A percentile compares a stretch with the other conserved stretches of the same genome.
Evolutionary conservation across 2,329 filamentous ascomycete species (phyloP).

Genomic region (Curvularia lunata): DNA sequence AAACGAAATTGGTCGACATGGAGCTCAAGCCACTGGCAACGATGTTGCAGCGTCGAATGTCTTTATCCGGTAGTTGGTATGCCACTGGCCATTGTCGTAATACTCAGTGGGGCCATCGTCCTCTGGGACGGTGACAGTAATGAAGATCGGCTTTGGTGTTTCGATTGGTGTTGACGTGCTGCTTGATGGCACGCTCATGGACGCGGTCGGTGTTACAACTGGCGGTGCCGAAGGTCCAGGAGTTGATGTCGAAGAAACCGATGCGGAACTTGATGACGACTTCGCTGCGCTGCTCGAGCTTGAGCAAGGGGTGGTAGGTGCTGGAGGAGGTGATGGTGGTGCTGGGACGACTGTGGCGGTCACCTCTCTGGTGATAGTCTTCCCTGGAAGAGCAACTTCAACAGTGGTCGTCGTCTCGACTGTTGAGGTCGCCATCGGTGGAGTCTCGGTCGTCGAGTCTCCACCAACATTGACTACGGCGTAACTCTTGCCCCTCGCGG

Average conservation of each 20-base stretch:
- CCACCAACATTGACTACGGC: constrained; percentile 51
- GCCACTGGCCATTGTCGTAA: constrained; percentile 56
- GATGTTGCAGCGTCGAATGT: constrained; percentile 28
- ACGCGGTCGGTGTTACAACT: constrained; percentile 17
- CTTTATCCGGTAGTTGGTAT: constrained; percentile 52
- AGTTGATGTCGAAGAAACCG: constrained; percentile 6
- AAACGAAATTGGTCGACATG: not conserved
- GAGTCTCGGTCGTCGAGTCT: constrained; percentile 31
- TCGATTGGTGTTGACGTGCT: constrained; percentile 20
- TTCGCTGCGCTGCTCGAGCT: constrained; percentile 19
- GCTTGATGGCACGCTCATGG: constrained; percentile 13
- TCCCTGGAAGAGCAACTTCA: constrained; percentile 29
- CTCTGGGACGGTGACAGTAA: constrained; percentile 40
- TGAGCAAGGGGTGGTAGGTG: constrained; percentile 22
- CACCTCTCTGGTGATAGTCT: constrained; percentile 35
- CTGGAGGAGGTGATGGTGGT: constrained; percentile 18
- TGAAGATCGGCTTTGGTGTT: constrained; percentile 34
- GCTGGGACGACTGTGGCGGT: constrained; percentile 28
- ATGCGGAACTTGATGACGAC: constrained; percentile 6
- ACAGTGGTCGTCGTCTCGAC: constrained; percentile 37
- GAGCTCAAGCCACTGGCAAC: constrained; percentile 1
- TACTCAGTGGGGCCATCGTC: constrained; percentile 43
- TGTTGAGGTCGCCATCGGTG: constrained; percentile 30
- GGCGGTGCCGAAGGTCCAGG: constrained; percentile 31
- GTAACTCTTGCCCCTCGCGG: constrained; percentile 43